A percentile compares a stretch with the other conserved stretches of the same genome.
These are phyloP conservation scores for Mucor plumbeus DNA, from an alignment of 371 early-diverging fungal genomes.

Conservation along the genomic window DNA sequence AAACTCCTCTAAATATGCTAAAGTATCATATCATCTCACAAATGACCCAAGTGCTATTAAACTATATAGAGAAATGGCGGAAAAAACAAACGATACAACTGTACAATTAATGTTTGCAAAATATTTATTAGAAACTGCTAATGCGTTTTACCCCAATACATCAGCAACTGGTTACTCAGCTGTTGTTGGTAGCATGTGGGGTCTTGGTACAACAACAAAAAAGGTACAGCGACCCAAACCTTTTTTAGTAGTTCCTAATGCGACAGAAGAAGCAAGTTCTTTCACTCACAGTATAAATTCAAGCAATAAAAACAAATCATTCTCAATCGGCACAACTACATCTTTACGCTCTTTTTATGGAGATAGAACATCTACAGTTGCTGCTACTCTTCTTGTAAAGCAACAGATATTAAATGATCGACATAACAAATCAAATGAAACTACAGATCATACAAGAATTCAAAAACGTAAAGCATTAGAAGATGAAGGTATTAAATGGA, in stretches of 20 bases:
- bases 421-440: background rate
- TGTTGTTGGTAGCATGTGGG: conserved; percentile 29
- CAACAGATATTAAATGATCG: background rate
- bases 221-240: conserved; percentile 18
- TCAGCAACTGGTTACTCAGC: background rate
- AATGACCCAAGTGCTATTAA: conserved; percentile 62
- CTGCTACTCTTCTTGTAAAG: background rate
- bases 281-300: background rate
- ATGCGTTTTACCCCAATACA: conserved; percentile 4
- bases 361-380: background rate
- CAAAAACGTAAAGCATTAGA: conserved; percentile 30
- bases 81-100: conserved; percentile 73
- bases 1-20: conserved; percentile 31
- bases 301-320: background rate
- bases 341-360: background rate
- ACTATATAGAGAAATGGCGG: conserved; percentile 74
- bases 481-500: conserved; percentile 75
- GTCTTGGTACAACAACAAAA: conserved; percentile 14
- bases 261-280: background rate
- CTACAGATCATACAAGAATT: background rate
- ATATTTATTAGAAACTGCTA: conserved; percentile 66
- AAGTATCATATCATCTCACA: conserved; percentile 60
- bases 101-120: conserved; percentile 86
- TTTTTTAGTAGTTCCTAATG: conserved; percentile 8
- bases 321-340: background rate